Base-by-base conservation (phyloP, 2,329 filamentous ascomycete species). In the Didymella glomerata region DNA sequence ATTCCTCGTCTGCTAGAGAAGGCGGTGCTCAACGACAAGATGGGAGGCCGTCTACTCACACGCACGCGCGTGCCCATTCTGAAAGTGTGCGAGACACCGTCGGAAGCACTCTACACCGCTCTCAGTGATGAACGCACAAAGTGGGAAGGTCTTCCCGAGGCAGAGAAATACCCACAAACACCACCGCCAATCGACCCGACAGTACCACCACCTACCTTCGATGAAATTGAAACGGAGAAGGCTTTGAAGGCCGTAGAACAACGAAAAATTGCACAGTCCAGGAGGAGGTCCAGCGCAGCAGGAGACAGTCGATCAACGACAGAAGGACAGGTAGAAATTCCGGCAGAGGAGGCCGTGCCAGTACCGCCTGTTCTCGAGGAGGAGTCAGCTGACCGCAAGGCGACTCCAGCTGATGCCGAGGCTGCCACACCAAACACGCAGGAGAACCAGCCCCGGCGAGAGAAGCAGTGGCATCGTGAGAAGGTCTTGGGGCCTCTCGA, bases 1-100 rank as follows among this genome's bases (percentile, higher is more conserved):
- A 88, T 95, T 54, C 92, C 92, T 1, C 85, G 91, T 24, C 72
- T 93, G 7, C 77, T 97, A 2, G 92, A 96, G 71, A 90, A 89
- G 73, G 86, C 85, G 3, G 84, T 96, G 13, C 81, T 96, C 5
- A 84, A 90, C 16, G 80, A 84, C 27, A 91, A 90, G 0, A 86
- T 90, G 64, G 92, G 92, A 2, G 92, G 91, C 16, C 86, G 91
- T 4, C 81, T 96, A 3, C 82, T 97, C 2, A 90, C 90, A 2
- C 86, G 88, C 53, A 95, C 92, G 1, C 84, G 92, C 61, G 90
- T 96, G 3, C 92, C 93, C 0, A 96, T 97, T 65, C 89, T 97
- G 73, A 95, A 96, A 72, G 83, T 97, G 16, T 96, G 92, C 69
- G 84, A 94, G 73, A 84, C 80, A 41, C 92, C 92, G 2, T 83